Evolutionary conservation across 192 early-diverging fungal species (phyloP), one percentile per base, ranked within the genome.

Genomic region (Endogone sp.): DNA sequence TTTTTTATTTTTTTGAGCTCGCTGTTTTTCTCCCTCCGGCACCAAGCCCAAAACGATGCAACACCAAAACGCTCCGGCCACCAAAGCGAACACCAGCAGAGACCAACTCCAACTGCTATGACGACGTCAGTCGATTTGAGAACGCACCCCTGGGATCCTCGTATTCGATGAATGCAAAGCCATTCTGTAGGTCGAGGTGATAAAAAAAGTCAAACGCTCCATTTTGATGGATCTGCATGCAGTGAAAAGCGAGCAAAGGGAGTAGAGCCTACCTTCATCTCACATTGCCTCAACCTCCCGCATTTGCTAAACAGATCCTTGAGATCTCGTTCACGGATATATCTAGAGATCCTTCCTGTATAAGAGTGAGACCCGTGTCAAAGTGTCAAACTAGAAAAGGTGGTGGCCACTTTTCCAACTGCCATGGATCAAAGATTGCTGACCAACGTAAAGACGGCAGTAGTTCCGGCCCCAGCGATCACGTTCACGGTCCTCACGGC

Each of bases 141-240:
- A 49, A 49, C 37, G 37, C 37, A 49, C 37, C 37, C 37, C 37
- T 49, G 37, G 37, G 37, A 49, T 49, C 75, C 30, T 71, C 69
- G 24, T 59, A 76, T 59, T 76, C 75, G 59, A 76, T 57, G 57
- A 76, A 76, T 23, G 65, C 69, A 68, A 63, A 76, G 27, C 63
- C 44, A 25, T 30, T n/a, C 75, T 76, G 28, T 49, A 57, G 54
- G 23, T 63, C 11, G 16, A n/a, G 58, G 10, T 22, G 9, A 63
- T 8, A 64, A 25, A 20, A 44, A 55, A 32, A 56, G 67, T 0
- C 54, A 58, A 23, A 63, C n/a, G 6, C 28, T 29, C 29, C 29
- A 29, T n/a, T n/a, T n/a, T n/a, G n/a, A n/a, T n/a, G n/a, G n/a
- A n/a, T n/a, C n/a, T n/a, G n/a, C n/a, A n/a, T n/a, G n/a, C n/a